Evolutionary conservation across 2,329 filamentous ascomycete species (phyloP), one percentile per base, ranked within the genome.

Genomic region (Sphaerulina populicola): DNA sequence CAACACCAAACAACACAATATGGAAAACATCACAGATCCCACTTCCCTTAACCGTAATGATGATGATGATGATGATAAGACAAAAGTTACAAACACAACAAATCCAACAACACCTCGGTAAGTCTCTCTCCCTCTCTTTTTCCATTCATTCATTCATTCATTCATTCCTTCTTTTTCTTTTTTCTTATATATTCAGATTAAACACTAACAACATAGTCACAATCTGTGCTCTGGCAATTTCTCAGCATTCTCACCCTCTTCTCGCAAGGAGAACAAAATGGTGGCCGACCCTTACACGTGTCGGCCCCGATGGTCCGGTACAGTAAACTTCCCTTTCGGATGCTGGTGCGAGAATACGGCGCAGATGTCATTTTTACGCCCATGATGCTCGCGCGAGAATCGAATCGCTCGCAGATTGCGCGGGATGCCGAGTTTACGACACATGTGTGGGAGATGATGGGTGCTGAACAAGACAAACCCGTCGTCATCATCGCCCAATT

Each of bases 341-440:
- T 85, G 59, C 82, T 83, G 0, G 79, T 82, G 2, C 75, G 80
- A 55, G 72, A 77, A 43, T 86, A 83, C 64, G 79, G 77, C 43
- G 77, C 78, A 12, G 82, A 86, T 64, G 65, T 86, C 6, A 81
- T 78, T 57, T 86, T 83, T 78, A 85, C 82, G 2, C 83, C 83
- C 39, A 86, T 86, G 83, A 73, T 74, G 49, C 62, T 69, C 7
- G 66, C 66, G 9, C 66, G 68, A 40, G 66, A 68, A 40, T 69
- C 64, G 57, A 62, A 61, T 44, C 57, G 61, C 29, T 60, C 59
- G 10, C 53, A 55, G 3, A 58, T 65, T 12, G 55, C 57, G 14
- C 53, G 61, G 77, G 79, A 86, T 63, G 77, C 85, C 59, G 83
- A 82, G 46, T 69, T 82, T 23, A 78, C 79, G 1, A 80, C 79